phyloP scores from a whole-genome alignment of 179 eudicot genomes.

The Heliamphora pulchella region DNA sequence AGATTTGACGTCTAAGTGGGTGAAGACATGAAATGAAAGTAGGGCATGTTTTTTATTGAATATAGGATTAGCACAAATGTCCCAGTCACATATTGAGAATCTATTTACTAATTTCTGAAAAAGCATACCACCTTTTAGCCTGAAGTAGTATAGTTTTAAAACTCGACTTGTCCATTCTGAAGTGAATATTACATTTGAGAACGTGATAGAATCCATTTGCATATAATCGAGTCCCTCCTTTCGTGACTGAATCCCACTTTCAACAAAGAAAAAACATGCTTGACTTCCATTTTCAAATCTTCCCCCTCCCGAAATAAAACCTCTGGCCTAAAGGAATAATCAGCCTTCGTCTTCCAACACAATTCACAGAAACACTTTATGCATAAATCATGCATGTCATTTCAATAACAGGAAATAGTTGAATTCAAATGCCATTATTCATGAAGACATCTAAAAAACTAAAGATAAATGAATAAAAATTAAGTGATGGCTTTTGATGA shows the following conservation, averaged over 20 bases:
- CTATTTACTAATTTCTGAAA: background rate
- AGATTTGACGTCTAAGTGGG: background rate
- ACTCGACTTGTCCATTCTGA: background rate
- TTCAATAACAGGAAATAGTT: background rate
- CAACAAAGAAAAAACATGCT: background rate
- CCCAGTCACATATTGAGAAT: background rate
- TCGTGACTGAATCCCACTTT: background rate
- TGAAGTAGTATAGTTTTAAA: background rate
- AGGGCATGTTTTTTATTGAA: background rate
- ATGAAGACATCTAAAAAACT: background rate
- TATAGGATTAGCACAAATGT: too few species aligned
- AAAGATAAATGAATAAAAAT: background rate
- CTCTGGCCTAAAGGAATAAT: background rate
- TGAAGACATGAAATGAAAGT: background rate
- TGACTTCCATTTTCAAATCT: too few species aligned
- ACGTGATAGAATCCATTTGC: background rate
- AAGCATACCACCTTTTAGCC: background rate
- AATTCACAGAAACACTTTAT: background rate
- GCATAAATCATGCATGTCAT: background rate
- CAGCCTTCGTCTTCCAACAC: background rate
- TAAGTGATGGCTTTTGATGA: background rate
- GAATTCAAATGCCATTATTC: too few species aligned
- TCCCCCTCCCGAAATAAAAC: too few species aligned
- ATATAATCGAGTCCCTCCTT: background rate
- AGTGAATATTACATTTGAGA: background rate